A percentile compares a stretch with the other conserved stretches of the same genome.
Conservation (phyloP, 768 basidiomycete species). For the Podaxis sp. region DNA sequence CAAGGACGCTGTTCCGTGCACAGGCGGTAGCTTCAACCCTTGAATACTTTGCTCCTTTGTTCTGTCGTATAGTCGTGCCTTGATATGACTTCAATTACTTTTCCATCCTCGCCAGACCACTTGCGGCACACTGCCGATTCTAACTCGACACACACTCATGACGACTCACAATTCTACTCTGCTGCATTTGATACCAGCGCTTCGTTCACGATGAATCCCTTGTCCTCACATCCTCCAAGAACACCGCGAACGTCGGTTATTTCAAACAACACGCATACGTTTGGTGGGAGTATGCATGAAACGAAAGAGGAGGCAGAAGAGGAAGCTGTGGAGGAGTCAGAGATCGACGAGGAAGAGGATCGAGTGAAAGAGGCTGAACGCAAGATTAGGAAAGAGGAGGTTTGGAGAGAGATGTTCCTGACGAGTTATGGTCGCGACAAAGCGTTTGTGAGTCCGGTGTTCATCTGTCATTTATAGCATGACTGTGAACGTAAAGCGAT, state of each 20-base stretch:
- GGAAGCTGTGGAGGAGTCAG: conserved; percentile 40
- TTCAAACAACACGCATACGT: conserved; percentile 37
- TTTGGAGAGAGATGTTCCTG: conserved; percentile 79
- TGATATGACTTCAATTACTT: conserved; percentile 69
- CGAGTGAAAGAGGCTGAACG: conserved; percentile 41
- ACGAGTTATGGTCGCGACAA: conserved; percentile 84
- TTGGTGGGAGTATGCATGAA: conserved; percentile 44
- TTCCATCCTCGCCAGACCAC: conserved; percentile 38
- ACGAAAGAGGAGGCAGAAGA: conserved; percentile 40
- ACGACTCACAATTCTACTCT: conserved; percentile 52
- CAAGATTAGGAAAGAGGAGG: conserved; percentile 59
- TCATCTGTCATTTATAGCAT: background rate
- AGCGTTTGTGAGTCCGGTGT: conserved; percentile 63
- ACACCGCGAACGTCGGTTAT: conserved; percentile 63
- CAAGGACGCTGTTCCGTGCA: background rate
- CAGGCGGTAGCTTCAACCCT: background rate
- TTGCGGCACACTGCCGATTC: conserved; percentile 28
- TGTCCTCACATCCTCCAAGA: conserved; percentile 76
- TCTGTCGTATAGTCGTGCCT: background rate
- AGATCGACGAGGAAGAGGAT: conserved; percentile 52
- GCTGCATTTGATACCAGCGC: conserved; percentile 56
- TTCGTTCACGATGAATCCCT: conserved; percentile 81
- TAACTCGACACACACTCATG: conserved; percentile 39
- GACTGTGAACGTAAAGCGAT: background rate
- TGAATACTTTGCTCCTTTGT: background rate